These are phyloP conservation scores for Fusarium longipes DNA, from an alignment of 2,329 filamentous ascomycete genomes.

Conservation along the genomic window DNA sequence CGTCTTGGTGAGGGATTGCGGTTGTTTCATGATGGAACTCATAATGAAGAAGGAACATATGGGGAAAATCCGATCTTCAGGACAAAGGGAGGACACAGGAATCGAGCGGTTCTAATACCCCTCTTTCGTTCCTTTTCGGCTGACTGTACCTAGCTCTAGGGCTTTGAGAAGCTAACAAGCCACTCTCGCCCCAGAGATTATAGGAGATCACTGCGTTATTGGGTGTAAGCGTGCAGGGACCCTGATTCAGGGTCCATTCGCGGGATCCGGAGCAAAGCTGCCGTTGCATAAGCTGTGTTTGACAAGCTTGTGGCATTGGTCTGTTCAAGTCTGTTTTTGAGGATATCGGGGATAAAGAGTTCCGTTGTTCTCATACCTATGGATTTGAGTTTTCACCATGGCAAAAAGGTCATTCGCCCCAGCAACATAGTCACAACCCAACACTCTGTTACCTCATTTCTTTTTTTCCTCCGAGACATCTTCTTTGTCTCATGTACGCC, in stretches of 20 bases:
- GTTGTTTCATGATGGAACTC: constrained; percentile 5
- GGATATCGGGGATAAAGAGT: neutral
- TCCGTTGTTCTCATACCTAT: neutral
- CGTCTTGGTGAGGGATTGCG: constrained; percentile 6
- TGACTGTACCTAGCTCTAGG: neutral
- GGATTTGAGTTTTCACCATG: neutral
- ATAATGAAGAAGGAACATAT: neutral
- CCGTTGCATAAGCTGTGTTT: neutral
- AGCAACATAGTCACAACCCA: neutral
- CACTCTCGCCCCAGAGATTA: constrained; percentile 1
- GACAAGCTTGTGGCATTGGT: neutral
- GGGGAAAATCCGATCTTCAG: neutral
- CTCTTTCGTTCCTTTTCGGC: neutral
- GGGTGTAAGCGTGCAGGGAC: constrained; percentile 11
- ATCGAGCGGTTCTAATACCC: constrained; percentile 27
- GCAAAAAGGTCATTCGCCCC: neutral
- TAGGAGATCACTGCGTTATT: constrained; percentile 20
- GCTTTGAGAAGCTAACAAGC: neutral
- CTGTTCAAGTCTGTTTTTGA: neutral
- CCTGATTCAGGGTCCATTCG: constrained; percentile 27
- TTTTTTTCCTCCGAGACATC: neutral
- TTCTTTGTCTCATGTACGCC: neutral
- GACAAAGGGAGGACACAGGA: constrained; percentile 3
- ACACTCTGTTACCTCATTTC: neutral
- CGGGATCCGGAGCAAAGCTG: constrained; percentile 16